Evolutionary conservation across 225 moss, liverwort and hornwort species (phyloP), one percentile per base, ranked within the genome.

Genomic region (Bryum argenteum): DNA sequence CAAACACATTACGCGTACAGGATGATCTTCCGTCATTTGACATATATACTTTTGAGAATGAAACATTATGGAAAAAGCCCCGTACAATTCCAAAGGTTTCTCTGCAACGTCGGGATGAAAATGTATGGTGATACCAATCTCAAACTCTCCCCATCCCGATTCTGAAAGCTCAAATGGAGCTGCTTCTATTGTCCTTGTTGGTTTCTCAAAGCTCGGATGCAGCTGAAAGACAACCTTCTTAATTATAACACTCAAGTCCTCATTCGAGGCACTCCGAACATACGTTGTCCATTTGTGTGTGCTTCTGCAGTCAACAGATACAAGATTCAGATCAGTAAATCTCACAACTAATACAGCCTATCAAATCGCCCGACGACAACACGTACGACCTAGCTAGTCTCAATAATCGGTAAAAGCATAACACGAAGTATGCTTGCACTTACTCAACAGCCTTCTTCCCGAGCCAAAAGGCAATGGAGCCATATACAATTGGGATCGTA

Each of bases 401-500:
- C 17, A 33, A 33, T 51, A 10, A 41, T 54, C 23, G 56, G 44
- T 23, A 70, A 40, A 48, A 47, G 16, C 17, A 41, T 19, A 53
- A 38, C 61, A 61, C 56, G 55, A 43, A 15, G 58, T 61, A 11
- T 47, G 58, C 28, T 58, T 58, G 8, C 9, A 22, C 78, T 62
- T 88, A 94, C 91, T 94, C 94, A 59, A 87, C 87, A 20, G 94
- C 94, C 85, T 94, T 94, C 78, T 91, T 94, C 70, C 94, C 94
- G 12, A 94, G 91, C 94, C 94, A 94, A 58, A 94, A 94, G 24
- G 94, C 90, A 39, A 94, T 81, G 28, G 94, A 91, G 50, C 94
- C 94, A 70, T 87, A 94, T 1, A 85, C 94, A 54, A 94, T 87
- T 22, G 94, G 94, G 8, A 94, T 54, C 20, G 85, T 82, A 63